Base-by-base conservation (phyloP, 1,284 basidiomycete genomes). In the Heterobasidion irregulare region DNA sequence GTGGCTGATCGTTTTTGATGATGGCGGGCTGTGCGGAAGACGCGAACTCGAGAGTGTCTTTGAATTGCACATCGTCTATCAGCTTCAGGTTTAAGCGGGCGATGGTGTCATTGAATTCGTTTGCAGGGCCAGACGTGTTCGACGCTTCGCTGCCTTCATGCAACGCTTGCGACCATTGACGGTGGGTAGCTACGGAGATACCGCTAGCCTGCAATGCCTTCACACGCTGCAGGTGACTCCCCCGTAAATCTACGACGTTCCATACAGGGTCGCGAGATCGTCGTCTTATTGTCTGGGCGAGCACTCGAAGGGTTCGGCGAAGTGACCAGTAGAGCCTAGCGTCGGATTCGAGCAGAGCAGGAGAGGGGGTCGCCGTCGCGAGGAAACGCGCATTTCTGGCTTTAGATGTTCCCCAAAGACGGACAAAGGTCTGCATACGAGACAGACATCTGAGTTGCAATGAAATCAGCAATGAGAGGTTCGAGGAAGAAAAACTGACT, bases 1-100 rank as follows among this genome's bases (percentile, higher is more conserved):
- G 81, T 8, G 71, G 57, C 10, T 50, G 52, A 34, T 19, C 10
- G 10, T 38, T 53, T 35, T 44, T 54, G 46, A 26, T 53, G 47
- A 44, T 35, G 32, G 46, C 50, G 35, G 38, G 7, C 47, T 48
- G 16, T 33, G 12, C 15, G 58, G 32, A 78, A 56, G 33, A 70
- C 58, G 12, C 49, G 26, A 33, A 54, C 50, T 53, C 58, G 15
- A 70, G 68, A 6, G 34, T 1, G 19, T 54, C 35, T 6, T 51
- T 26, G 18, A 45, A 16, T n/a, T 18, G 13, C 32, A 8, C 9
- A 7, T 47, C n/a, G 2, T n/a, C 19, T 12, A 41, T 15, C 18
- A 32, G 9, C 15, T 49, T 48, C 12, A 33, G 18, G 18, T 41
- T 8, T 12, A 54, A 33, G 35, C 48, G 12, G 34, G 16, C 9